These are phyloP conservation scores for Coemansia sp. DNA, from an alignment of 192 early-diverging fungal species.

Conservation along the genomic window DNA sequence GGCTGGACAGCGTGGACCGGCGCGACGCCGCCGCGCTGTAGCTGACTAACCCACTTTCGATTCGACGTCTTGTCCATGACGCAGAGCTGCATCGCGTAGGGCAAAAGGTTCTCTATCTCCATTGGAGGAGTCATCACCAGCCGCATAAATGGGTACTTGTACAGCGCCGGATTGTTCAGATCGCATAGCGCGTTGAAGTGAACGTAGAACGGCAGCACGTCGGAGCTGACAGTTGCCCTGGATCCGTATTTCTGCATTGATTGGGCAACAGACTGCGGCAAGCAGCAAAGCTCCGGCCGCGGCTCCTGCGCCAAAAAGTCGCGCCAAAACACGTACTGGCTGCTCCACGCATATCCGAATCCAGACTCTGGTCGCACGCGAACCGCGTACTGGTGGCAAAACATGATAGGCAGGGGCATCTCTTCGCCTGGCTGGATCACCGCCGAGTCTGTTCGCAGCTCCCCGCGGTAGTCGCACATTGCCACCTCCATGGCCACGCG, in stretches of 20 bases:
- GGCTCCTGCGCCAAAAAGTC: constrained; percentile 58
- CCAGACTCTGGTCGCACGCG: constrained; percentile 74
- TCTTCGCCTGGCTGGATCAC: constrained; percentile 71
- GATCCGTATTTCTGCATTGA: constrained; percentile 4
- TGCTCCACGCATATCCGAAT: constrained; percentile 86
- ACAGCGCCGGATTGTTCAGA: constrained; percentile 36
- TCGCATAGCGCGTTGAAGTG: constrained; percentile 46
- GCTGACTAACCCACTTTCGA: constrained; percentile 63
- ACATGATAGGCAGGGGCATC: constrained; percentile 81
- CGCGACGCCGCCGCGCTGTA: constrained; percentile 68
- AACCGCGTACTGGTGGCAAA: constrained; percentile 74
- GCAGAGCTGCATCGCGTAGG: constrained; percentile 78
- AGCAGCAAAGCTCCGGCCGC: constrained; percentile 56
- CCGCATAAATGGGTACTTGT: constrained; percentile 75
- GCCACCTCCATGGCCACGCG: constrained; percentile 74
- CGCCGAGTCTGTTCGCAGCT: constrained; percentile 47
- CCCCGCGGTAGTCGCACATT: constrained; percentile 65
- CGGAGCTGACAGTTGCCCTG: constrained; percentile 1
- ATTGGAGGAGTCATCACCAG: constrained; percentile 73
- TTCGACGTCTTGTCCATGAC: constrained; percentile 70
- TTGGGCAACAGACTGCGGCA: constrained; percentile 18
- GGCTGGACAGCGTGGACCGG: constrained; percentile 84
- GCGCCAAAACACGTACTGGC: constrained; percentile 75
- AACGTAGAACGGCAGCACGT: constrained; percentile 39
- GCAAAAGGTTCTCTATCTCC: constrained; percentile 93